These are phyloP conservation scores for Gamsiella multidivaricata DNA, from an alignment of 192 early-diverging fungal genomes.

Conservation along the genomic window DNA sequence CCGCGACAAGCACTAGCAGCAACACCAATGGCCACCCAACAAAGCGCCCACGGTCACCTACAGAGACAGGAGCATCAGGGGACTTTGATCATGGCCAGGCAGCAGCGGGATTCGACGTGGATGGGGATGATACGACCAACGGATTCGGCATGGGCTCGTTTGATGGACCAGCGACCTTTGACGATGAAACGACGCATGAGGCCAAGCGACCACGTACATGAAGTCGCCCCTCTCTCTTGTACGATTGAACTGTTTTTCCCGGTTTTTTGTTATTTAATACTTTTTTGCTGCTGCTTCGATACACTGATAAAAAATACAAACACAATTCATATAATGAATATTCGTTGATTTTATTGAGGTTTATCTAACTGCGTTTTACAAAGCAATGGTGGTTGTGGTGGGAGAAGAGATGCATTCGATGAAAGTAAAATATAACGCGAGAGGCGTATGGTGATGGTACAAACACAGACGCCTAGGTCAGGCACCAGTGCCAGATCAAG, in stretches of 20 bases:
- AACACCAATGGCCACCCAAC: constrained; percentile 29
- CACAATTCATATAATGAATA: neutral
- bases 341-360: neutral
- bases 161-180: constrained; percentile 51
- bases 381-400: no score
- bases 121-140: constrained; percentile 31
- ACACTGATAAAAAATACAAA: neutral
- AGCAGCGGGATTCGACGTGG: constrained; percentile 31
- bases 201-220: constrained; percentile 43
- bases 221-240: neutral
- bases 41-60: constrained; percentile 52
- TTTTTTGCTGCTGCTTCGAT: neutral
- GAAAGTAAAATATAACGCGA: no score
- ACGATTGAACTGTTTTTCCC: neutral
- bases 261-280: neutral
- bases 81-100: constrained; percentile 30
- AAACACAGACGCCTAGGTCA: constrained; percentile 30
- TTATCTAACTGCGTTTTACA: no score
- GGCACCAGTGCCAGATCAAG: constrained; percentile 54
- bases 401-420: no score
- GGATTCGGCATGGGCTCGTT: constrained; percentile 48
- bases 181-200: constrained; percentile 37
- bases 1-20: neutral
- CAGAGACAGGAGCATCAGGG: neutral
- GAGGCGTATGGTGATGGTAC: no score